phyloP scores from a whole-genome alignment of 2,329 filamentous ascomycete species.

The Botrytis medusae region DNA sequence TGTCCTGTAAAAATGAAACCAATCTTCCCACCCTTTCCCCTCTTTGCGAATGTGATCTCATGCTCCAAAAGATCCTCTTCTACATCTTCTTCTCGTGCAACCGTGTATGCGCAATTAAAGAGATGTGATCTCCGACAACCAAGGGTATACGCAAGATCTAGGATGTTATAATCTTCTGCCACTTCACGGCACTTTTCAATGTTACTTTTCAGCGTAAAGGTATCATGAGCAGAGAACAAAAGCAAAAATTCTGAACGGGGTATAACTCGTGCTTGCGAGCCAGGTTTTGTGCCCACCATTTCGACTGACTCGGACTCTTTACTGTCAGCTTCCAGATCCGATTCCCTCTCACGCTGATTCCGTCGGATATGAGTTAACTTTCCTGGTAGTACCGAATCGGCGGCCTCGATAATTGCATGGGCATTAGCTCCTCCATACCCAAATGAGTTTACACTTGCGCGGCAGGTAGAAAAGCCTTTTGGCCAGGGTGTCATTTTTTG shows the following conservation, averaged over 20 bases:
- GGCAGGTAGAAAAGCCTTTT: not conserved
- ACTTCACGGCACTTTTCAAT: constrained; percentile 3
- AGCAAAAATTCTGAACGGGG: constrained; percentile 4
- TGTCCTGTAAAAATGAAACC: constrained; percentile 37
- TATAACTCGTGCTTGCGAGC: not conserved
- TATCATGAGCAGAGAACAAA: constrained; percentile 16
- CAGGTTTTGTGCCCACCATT: not conserved
- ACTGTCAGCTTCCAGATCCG: not conserved
- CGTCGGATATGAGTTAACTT: not conserved
- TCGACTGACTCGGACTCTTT: not conserved
- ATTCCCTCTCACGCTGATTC: not conserved
- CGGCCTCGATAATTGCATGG: constrained; percentile 40
- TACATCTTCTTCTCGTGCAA: constrained; percentile 9
- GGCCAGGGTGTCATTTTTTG: constrained; percentile 18
- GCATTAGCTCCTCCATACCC: constrained; percentile 44
- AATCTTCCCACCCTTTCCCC: constrained; percentile 6
- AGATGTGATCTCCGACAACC: not conserved
- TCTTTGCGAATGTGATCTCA: constrained; percentile 12
- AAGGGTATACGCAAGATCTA: constrained; percentile 10
- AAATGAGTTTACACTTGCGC: constrained; percentile 15
- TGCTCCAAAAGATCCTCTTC: constrained; percentile 15
- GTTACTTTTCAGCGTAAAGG: constrained; percentile 10
- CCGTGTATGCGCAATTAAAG: constrained; percentile 5
- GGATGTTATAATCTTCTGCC: constrained; percentile 14
- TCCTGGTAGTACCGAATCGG: not conserved